A percentile compares a stretch with the other conserved stretches of the same genome.
phyloP scores from a whole-genome alignment of 2,329 filamentous ascomycete species.

The Fusarium sp. region DNA sequence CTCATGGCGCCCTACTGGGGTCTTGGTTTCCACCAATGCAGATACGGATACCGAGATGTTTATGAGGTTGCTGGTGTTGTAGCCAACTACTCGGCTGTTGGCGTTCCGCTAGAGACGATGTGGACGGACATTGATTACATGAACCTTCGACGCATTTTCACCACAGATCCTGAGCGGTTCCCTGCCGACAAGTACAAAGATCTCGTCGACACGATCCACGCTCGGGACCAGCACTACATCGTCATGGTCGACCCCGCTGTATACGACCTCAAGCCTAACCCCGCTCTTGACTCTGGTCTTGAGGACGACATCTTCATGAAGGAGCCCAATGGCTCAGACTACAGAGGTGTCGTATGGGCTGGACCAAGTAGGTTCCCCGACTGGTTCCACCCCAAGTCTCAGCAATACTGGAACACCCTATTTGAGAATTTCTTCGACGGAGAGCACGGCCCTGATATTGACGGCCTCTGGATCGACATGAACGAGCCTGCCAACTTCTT shows the following conservation, averaged over 20 bases:
- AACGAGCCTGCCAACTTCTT: constrained; percentile 59
- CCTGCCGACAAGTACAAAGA: constrained; percentile 74
- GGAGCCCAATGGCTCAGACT: constrained; percentile 67
- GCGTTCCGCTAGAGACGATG: constrained; percentile 73
- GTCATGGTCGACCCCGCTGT: constrained; percentile 85
- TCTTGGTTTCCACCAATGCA: constrained; percentile 74
- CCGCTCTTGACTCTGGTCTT: constrained; percentile 55
- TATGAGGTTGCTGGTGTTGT: constrained; percentile 77
- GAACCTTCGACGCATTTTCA: constrained; percentile 63
- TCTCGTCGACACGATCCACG: constrained; percentile 76
- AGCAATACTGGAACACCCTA: constrained; percentile 78
- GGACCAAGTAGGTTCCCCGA: constrained; percentile 80
- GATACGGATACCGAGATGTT: constrained; percentile 75
- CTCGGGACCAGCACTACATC: constrained; percentile 77
- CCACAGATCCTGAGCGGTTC: constrained; percentile 75
- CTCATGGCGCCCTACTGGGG: constrained; percentile 76
- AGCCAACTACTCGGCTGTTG: constrained; percentile 75
- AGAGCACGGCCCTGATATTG: constrained; percentile 77
- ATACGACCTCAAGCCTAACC: constrained; percentile 62
- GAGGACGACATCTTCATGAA: constrained; percentile 63
- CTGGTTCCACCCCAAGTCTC: constrained; percentile 78
- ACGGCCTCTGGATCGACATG: constrained; percentile 84
- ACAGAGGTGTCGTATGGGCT: constrained; percentile 82
- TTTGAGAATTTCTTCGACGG: constrained; percentile 75
- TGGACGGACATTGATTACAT: constrained; percentile 63